Conservation (phyloP, 169 alveolate genomes). For the Eimeria necatrix region DNA sequence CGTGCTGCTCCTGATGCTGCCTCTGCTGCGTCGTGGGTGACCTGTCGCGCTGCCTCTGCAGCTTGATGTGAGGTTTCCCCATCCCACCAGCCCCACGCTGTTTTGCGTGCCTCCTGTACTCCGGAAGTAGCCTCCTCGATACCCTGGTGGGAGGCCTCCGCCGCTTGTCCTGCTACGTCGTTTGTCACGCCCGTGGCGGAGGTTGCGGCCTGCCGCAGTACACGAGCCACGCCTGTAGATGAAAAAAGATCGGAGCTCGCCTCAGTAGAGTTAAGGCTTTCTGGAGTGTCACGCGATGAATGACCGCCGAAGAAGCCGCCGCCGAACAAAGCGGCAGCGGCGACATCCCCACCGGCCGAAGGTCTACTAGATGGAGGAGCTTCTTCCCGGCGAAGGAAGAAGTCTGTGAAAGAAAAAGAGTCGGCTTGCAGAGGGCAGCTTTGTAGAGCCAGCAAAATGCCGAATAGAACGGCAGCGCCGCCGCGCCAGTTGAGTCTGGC, state of each 20-base stretch:
- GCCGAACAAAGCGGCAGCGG: conserved; percentile 44
- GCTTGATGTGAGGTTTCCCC: conserved; percentile 7
- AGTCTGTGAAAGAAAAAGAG: too few relatives aligned
- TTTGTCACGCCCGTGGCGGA: background rate
- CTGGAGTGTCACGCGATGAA: too few relatives aligned
- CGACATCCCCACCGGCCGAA: background rate
- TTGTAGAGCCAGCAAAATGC: too few relatives aligned
- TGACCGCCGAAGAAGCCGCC: conserved; percentile 49
- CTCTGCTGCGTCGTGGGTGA: background rate
- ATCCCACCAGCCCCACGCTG: background rate
- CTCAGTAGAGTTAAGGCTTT: background rate
- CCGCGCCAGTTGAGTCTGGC: too few relatives aligned
- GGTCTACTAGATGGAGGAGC: background rate
- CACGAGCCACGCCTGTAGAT: background rate
- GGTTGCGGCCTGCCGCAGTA: conserved; percentile 40
- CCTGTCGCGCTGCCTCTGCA: conserved; percentile 22
- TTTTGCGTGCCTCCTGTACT: background rate
- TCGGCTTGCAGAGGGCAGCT: too few relatives aligned
- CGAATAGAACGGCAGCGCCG: too few relatives aligned
- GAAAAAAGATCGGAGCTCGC: background rate
- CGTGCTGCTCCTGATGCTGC: conserved; percentile 37
- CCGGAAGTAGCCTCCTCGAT: background rate
- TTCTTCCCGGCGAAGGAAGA: too few relatives aligned
- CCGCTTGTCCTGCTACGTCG: background rate
- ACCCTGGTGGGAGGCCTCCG: background rate